Conservation (phyloP, 139 green algal genomes). For the Microglena sp. region DNA sequence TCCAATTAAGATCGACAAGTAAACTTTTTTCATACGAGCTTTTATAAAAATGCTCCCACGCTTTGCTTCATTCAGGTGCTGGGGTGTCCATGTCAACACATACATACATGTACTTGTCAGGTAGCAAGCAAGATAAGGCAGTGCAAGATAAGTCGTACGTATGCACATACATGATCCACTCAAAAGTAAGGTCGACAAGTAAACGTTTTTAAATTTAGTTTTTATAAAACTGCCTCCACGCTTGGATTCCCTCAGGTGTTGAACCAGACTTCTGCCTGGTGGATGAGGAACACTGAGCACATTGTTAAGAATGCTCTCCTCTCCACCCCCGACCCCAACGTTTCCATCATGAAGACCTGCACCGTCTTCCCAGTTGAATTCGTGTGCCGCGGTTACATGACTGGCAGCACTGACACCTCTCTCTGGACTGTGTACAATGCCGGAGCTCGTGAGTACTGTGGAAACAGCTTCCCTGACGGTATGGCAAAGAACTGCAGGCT, state of each 20-base stretch:
- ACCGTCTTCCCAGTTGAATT: constrained; percentile 96
- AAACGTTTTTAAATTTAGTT: no score
- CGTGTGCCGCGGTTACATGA: constrained; percentile 93
- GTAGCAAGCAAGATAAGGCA: no score
- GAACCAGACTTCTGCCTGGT: constrained; percentile 93
- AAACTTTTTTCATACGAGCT: no score
- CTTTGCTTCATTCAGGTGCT: no score
- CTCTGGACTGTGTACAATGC: constrained; percentile 95
- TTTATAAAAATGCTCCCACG: no score
- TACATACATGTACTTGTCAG: neutral
- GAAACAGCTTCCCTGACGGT: constrained; percentile 88
- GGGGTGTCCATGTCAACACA: no score
- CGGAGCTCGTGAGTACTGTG: constrained; percentile 86
- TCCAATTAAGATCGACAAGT: no score
- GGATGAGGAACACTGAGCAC: constrained; percentile 82
- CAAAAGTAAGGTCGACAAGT: no score
- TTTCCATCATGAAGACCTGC: constrained; percentile 88
- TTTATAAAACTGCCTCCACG: no score
- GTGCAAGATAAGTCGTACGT: no score
- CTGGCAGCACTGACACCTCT: constrained; percentile 90
- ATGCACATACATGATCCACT: no score
- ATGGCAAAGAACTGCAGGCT: constrained; percentile 88
- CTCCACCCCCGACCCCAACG: constrained; percentile 82
- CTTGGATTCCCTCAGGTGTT: constrained; percentile 59
- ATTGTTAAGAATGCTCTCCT: constrained; percentile 84